Evolutionary conservation across 2,329 filamentous ascomycete genomes (phyloP), one percentile per base, ranked within the genome.

Genomic region (Trichoderma koningii): DNA sequence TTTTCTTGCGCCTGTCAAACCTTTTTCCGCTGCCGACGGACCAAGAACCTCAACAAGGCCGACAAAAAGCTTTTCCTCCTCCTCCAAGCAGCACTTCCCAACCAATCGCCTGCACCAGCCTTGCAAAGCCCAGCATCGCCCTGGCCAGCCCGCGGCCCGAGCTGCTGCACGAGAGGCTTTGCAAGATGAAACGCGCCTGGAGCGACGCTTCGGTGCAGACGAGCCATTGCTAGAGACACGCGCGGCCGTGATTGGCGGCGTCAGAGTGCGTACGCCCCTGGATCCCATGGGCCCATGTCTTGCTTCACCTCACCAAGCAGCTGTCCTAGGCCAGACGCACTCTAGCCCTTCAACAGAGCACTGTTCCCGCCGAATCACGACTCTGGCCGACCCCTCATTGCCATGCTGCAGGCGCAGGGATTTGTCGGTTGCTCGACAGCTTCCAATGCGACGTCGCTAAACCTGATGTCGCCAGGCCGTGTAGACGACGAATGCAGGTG

Each of bases 131-230:
- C 23, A 21, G 62, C 21, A 15, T 41, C 23, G 47, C 53, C 56
- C n/a, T 55, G 56, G 19, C 47, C 56, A 51, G 30, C 41, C 3
- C 3, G 41, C 55, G 55, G 48, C 23, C 55, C 55, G 42, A 53
- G 63, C 63, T 52, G 55, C 48, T 53, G 53, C 56, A 61, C 55
- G 53, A 65, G 57, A 61, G 61, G 69, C 74, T 75, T 75, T 72
- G 76, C 73, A 78, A 76, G 71, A 68, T 82, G 81, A 83, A 83
- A 83, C 81, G 72, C 73, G 76, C 76, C 79, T 81, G 80, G 78
- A 73, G 79, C 79, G 79, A 52, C 51, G 53, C 65, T 64, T 55
- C 65, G 55, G 65, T 48, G 47, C 47, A 34, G 69, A 75, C 67
- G 70, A 68, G 71, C 72, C 71, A 70, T 70, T 71, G 74, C 76